These are phyloP conservation scores for Plectosphaerella plurivora DNA, from an alignment of 2,329 filamentous ascomycete species.

Conservation along the genomic window DNA sequence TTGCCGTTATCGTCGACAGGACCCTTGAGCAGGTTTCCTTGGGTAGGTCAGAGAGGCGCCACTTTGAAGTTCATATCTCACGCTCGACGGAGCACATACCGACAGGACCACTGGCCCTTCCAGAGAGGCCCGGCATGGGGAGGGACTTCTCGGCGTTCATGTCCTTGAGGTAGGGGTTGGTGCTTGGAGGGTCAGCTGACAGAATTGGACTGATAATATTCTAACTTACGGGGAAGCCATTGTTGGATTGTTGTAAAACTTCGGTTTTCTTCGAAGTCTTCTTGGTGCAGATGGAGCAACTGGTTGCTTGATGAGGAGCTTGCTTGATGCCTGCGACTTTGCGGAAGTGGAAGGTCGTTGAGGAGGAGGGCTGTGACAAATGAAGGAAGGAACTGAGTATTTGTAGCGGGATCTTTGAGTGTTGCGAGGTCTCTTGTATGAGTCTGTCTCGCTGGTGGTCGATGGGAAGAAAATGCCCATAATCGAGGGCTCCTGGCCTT, in stretches of 20 bases:
- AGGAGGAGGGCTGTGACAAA: neutral
- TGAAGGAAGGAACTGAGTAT: neutral
- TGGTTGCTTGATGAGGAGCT: neutral
- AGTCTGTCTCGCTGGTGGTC: neutral
- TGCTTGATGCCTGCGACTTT: neutral
- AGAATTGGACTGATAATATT: constrained; percentile 3
- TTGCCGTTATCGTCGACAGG: constrained; percentile 53
- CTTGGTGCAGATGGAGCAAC: neutral
- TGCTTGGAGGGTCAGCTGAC: constrained; percentile 4
- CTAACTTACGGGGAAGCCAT: constrained; percentile 8
- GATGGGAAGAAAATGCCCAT: neutral
- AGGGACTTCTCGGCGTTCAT: constrained; percentile 18
- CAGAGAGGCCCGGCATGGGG: constrained; percentile 36
- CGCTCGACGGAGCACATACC: constrained; percentile 21
- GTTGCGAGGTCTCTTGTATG: neutral
- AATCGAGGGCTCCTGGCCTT: neutral
- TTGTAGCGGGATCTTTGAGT: neutral
- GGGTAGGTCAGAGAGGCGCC: constrained; percentile 34
- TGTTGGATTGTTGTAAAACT: constrained; percentile 8
- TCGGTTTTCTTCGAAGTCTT: neutral
- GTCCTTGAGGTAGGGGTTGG: neutral
- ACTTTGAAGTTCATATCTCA: constrained; percentile 60
- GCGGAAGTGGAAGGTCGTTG: neutral
- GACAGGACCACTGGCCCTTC: constrained; percentile 24
- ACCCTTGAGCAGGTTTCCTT: constrained; percentile 53